phyloP scores from a whole-genome alignment of 2,329 filamentous ascomycete genomes.

The Coniochaeta sp. region DNA sequence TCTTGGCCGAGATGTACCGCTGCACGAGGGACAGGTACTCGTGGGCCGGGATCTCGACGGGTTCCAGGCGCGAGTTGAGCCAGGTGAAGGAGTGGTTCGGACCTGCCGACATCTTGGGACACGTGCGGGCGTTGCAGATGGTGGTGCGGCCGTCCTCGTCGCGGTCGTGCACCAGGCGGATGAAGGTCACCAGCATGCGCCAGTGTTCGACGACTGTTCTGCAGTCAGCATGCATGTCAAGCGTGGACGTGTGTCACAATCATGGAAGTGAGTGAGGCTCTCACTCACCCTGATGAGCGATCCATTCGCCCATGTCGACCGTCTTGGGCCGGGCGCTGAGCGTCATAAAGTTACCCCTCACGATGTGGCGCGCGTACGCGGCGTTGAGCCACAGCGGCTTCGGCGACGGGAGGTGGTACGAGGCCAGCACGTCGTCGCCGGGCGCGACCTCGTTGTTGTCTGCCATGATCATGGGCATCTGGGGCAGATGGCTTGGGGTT shows the following conservation, averaged over 20 bases:
- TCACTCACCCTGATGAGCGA: slow-evolving; percentile 82
- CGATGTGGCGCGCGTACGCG: slow-evolving; percentile 74
- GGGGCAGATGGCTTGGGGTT: too few relatives aligned
- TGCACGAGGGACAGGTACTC: slow-evolving; percentile 96
- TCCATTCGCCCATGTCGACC: slow-evolving; percentile 90
- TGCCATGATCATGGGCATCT: background rate
- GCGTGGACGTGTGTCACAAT: slow-evolving; percentile 2
- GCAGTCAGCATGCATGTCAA: background rate
- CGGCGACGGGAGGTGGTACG: slow-evolving; percentile 58
- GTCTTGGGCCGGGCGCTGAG: slow-evolving; percentile 88
- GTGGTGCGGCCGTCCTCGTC: slow-evolving; percentile 69
- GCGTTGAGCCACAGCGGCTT: slow-evolving; percentile 70
- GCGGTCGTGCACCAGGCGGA: slow-evolving; percentile 79
- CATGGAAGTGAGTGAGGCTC: background rate
- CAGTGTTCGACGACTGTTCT: slow-evolving; percentile 81
- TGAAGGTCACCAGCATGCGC: slow-evolving; percentile 80
- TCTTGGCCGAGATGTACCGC: slow-evolving; percentile 95
- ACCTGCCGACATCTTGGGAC: slow-evolving; percentile 91
- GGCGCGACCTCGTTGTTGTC: slow-evolving; percentile 14
- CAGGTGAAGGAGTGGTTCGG: slow-evolving; percentile 95
- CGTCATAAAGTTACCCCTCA: slow-evolving; percentile 97
- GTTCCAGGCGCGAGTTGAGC: slow-evolving; percentile 81
- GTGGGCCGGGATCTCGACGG: slow-evolving; percentile 84
- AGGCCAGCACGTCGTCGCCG: slow-evolving; percentile 48
- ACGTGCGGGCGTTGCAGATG: slow-evolving; percentile 78